phyloP scores from a whole-genome alignment of 768 basidiomycete species.

The Termitomyces sp. region DNA sequence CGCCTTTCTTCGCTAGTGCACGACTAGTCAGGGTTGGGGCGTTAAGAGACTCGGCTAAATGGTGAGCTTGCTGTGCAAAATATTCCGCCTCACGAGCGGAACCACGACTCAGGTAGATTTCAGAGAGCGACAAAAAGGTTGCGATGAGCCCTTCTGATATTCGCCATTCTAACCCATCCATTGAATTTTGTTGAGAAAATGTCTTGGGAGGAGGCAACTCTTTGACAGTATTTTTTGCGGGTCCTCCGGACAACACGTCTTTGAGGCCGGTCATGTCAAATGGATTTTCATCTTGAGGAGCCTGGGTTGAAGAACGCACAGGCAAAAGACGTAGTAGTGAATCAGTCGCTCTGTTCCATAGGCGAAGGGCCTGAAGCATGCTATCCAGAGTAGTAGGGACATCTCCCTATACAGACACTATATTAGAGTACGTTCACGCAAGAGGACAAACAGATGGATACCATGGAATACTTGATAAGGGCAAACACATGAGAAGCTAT shows the following conservation, averaged over 20 bases:
- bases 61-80: conserved; percentile 73
- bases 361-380: conserved; percentile 63
- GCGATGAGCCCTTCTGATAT: conserved; percentile 66
- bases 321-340: conserved; percentile 56
- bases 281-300: conserved; percentile 44
- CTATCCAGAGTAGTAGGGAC: conserved; percentile 48
- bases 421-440: conserved; percentile 1
- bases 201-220: conserved; percentile 18
- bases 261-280: conserved; percentile 46
- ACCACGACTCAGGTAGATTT: conserved; percentile 66
- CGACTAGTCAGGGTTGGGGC: conserved; percentile 60
- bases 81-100: conserved; percentile 83
- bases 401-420: conserved; percentile 45
- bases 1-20: conserved; percentile 61
- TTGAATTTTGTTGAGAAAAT: conserved; percentile 26
- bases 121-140: conserved; percentile 59
- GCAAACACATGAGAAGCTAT: conserved; percentile 67
- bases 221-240: conserved; percentile 6
- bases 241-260: conserved; percentile 32
- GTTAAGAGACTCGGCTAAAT: conserved; percentile 64
- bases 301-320: conserved; percentile 16
- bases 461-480: conserved; percentile 62
- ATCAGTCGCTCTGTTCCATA: conserved; percentile 80
- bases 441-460: conserved; percentile 20
- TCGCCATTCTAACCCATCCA: conserved; percentile 69